phyloP scores from a whole-genome alignment of 2,329 filamentous ascomycete genomes.

The Aspergillus sp. region DNA sequence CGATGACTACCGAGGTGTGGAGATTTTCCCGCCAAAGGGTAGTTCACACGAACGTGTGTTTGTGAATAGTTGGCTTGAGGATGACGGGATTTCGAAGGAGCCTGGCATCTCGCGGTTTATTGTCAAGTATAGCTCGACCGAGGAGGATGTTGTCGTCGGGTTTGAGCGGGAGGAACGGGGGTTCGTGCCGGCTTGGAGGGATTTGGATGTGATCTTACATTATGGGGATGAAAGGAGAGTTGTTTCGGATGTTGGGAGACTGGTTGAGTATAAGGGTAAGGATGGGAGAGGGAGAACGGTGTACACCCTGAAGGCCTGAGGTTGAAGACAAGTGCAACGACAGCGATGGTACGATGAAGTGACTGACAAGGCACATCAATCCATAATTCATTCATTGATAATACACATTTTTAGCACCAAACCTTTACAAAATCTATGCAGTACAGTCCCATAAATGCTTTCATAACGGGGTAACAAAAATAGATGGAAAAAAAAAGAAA shows the following conservation, averaged over 20 bases:
- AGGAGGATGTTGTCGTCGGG: constrained; percentile 38
- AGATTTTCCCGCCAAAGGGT: constrained; percentile 49
- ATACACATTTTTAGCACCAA: constrained; percentile 10
- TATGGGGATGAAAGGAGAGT: constrained; percentile 43
- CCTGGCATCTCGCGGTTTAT: constrained; percentile 39
- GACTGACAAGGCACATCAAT: too few relatives aligned
- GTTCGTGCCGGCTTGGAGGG: constrained; percentile 46
- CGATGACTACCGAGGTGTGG: constrained; percentile 52
- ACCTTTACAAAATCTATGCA: constrained; percentile 29
- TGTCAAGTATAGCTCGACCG: constrained; percentile 39
- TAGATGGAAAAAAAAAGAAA: constrained; percentile 4
- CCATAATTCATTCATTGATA: neutral
- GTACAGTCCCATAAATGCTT: constrained; percentile 19
- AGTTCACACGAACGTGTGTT: constrained; percentile 35
- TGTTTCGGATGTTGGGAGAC: constrained; percentile 23
- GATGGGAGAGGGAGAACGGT: constrained; percentile 23
- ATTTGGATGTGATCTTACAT: constrained; percentile 46
- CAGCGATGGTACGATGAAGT: too few relatives aligned
- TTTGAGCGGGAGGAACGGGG: constrained; percentile 34
- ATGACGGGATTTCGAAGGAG: constrained; percentile 48
- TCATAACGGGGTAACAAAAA: constrained; percentile 7
- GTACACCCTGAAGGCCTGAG: constrained; percentile 22
- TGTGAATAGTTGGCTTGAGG: constrained; percentile 47
- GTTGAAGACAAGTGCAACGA: too few relatives aligned
- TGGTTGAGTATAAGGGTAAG: constrained; percentile 21